phyloP scores from a whole-genome alignment of 345 rosid genomes.

The Ceriops zippeliana region DNA sequence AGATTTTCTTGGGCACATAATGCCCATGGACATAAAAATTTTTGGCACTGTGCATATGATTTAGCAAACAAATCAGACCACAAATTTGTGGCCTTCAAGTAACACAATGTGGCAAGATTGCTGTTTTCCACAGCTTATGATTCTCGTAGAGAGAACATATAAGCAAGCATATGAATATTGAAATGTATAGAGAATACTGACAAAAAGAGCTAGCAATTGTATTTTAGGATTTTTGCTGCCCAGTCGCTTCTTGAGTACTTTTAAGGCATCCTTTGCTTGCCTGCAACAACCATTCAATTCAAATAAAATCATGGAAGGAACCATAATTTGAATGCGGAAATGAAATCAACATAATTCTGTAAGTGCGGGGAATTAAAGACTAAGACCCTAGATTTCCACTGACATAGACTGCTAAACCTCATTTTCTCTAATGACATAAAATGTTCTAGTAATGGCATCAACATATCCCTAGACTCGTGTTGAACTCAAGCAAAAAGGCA shows the following conservation, averaged over 20 bases:
- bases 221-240: slow-evolving; percentile 86
- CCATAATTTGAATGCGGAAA: neutral
- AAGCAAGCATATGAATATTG: slow-evolving; percentile 6
- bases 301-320: neutral
- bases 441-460: too few species aligned
- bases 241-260: slow-evolving; percentile 83
- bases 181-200: slow-evolving; percentile 37
- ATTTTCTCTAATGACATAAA: neutral
- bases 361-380: too few species aligned
- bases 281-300: slow-evolving; percentile 41
- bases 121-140: neutral
- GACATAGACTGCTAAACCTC: neutral
- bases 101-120: neutral
- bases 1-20: too few species aligned
- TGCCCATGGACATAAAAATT: too few species aligned
- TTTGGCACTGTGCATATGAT: too few species aligned
- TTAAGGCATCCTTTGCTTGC: slow-evolving; percentile 86
- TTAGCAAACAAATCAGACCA: too few species aligned
- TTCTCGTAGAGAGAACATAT: neutral
- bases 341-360: neutral
- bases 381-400: neutral
- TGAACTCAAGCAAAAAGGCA: neutral
- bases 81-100: neutral
- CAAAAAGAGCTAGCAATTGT: slow-evolving; percentile 82
- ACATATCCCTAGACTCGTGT: too few species aligned